Evolutionary conservation across 805 yeast genomes (phyloP), one percentile per base, ranked within the genome.

Genomic region (Starmerella bombi): DNA sequence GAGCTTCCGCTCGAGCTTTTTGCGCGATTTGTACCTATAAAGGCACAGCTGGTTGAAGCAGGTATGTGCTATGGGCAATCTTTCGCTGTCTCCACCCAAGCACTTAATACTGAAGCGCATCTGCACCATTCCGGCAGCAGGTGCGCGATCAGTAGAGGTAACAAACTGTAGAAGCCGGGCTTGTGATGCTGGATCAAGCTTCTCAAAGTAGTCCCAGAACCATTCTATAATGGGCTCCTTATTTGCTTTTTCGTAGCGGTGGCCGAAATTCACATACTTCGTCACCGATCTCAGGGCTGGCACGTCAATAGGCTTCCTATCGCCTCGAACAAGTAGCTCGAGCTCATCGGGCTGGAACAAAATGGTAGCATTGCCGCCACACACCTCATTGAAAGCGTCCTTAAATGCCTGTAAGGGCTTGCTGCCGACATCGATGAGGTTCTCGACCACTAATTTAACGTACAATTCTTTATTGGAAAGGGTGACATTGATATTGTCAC

Each of bases 41-140:
- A 91, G 50, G 41, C 88, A 79, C 19, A 88, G 57, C 62, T 88
- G 94, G 56, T 88, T 91, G 64, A 91, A 88, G 52, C 98, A 88
- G 0, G 97, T 91, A 56, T 88, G 97, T 0, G 96, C 84, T 14
- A 79, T 63, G 0, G 97, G 97, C 15, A 86, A 60, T 36, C 78
- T 63, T 1, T 70, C 65, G 28, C 63, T 57, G 46, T 67, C 71
- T 2, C 51, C 58, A 1, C 70, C 71, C 12, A 72, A 41, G 40
- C 71, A 70, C 14, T 78, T 71, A n/a, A 88, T 71, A 45, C 77
- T 77, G 53, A 91, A 77, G 33, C 67, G 66, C 63, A 88, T 62
- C 38, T 80, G 77, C 23, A 80, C 77, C 22, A 84, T 67, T 0
- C 98, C 98, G 0, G 94, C 82, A 0, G 95, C 93, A 1, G 98